Conservation (phyloP, 2,329 filamentous ascomycete genomes). For the Dactylonectria macrodidyma region DNA sequence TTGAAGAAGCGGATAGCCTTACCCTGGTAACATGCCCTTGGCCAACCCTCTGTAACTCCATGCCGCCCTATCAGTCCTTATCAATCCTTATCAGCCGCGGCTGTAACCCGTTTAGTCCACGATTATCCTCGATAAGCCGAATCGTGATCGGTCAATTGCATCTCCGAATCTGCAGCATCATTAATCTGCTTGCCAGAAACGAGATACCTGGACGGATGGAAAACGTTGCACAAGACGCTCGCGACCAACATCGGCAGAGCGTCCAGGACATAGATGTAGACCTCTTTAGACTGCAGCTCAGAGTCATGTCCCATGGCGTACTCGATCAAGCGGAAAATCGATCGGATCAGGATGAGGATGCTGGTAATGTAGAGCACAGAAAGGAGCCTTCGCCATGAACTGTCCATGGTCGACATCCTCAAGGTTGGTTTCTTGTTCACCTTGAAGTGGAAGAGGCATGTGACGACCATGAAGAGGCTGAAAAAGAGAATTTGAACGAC, state of each 20-base stretch:
- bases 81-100: too few relatives aligned
- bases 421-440: background rate
- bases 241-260: background rate
- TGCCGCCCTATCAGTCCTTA: too few relatives aligned
- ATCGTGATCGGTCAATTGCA: background rate
- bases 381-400: background rate
- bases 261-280: background rate
- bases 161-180: background rate
- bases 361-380: background rate
- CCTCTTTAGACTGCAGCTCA: background rate
- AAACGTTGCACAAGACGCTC: background rate
- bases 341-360: background rate
- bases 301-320: background rate
- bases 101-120: background rate
- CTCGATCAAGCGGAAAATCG: background rate
- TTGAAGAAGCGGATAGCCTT: too few relatives aligned
- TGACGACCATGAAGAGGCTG: background rate
- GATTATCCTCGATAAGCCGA: background rate
- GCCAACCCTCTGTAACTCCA: too few relatives aligned
- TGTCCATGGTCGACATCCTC: background rate
- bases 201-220: slow-evolving; percentile 7
- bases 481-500: slow-evolving; percentile 7
- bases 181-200: background rate
- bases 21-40: too few relatives aligned
- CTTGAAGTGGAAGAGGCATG: background rate